A percentile compares a stretch with the other conserved stretches of the same genome.
Conservation (phyloP, 495 filamentous ascomycete genomes). For the Diplogelasinospora grovesii region DNA sequence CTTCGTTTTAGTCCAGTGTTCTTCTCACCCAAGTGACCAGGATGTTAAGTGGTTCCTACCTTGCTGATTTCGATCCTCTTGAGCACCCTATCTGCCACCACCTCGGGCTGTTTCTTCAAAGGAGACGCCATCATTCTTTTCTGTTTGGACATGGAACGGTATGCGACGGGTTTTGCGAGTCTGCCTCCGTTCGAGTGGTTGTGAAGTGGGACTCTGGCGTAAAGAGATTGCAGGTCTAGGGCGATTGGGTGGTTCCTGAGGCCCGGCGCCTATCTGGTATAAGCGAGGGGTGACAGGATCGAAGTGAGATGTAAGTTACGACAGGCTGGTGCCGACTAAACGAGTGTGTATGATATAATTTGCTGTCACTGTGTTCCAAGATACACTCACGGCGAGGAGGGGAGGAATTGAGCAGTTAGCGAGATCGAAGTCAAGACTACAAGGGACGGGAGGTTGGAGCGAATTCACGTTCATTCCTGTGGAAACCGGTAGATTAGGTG, state of each 20-base stretch:
- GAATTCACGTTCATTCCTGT: slow-evolving; percentile 29
- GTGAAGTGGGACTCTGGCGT: slow-evolving; percentile 13
- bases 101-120: slow-evolving; percentile 53
- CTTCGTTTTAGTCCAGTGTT: not conserved
- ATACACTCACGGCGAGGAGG: not conserved
- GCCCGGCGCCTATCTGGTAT: slow-evolving; percentile 25
- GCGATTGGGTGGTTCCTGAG: slow-evolving; percentile 23
- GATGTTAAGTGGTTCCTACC: slow-evolving; percentile 40
- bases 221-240: slow-evolving; percentile 19
- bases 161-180: slow-evolving; percentile 7
- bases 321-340: not conserved
- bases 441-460: slow-evolving; percentile 10
- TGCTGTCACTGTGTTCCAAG: not conserved
- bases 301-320: too few species aligned
- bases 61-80: slow-evolving; percentile 76
- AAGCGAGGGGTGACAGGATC: slow-evolving; percentile 16
- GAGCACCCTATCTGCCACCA: slow-evolving; percentile 62
- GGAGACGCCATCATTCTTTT: slow-evolving; percentile 50
- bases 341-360: not conserved
- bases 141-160: slow-evolving; percentile 18
- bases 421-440: slow-evolving; percentile 3
- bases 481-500: slow-evolving; percentile 34
- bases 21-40: slow-evolving; percentile 2
- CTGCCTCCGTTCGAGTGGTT: slow-evolving; percentile 16
- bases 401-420: slow-evolving; percentile 3